Evolutionary conservation across 1,139 yeast species (phyloP).

Genomic region (Scheffersomyces illinoinensis): DNA sequence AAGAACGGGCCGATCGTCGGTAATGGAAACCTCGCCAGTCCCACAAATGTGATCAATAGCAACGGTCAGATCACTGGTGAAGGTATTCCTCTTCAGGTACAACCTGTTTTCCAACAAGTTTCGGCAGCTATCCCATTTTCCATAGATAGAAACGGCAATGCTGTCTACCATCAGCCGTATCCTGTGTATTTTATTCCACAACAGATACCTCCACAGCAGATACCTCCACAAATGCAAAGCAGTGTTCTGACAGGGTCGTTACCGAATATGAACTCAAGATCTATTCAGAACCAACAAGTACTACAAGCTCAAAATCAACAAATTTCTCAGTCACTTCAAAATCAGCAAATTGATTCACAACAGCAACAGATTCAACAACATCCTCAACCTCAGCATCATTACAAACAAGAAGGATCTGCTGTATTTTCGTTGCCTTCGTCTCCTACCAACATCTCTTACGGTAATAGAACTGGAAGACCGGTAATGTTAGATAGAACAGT

Average conservation of each 20-base stretch:
- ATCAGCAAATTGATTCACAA: constrained; percentile 1
- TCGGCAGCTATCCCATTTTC: constrained; percentile 29
- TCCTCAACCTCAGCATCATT: constrained; percentile 1
- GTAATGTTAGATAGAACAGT: constrained; percentile 1
- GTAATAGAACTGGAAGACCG: not conserved
- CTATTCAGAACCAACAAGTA: not conserved
- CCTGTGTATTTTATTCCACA: constrained; percentile 40
- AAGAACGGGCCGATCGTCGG: constrained; percentile 5
- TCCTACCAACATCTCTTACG: constrained; percentile 9
- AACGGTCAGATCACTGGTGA: not conserved
- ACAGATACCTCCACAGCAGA: constrained; percentile 9
- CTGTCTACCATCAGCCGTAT: constrained; percentile 34
- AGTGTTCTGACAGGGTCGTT: not conserved
- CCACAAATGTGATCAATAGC: not conserved
- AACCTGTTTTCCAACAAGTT: not conserved
- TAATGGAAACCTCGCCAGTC: not conserved
- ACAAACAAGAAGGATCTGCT: constrained; percentile 5
- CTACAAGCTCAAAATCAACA: constrained; percentile 2
- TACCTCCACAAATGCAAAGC: not conserved
- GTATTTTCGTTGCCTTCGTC: constrained; percentile 15
- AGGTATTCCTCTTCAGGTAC: not conserved
- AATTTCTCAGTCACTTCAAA: not conserved
- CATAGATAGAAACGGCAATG: constrained; percentile 37
- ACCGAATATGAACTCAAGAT: not conserved
- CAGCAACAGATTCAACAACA: not conserved